Conservation (phyloP, 2,329 filamentous ascomycete genomes). For the Verticillium nonalfalfae region DNA sequence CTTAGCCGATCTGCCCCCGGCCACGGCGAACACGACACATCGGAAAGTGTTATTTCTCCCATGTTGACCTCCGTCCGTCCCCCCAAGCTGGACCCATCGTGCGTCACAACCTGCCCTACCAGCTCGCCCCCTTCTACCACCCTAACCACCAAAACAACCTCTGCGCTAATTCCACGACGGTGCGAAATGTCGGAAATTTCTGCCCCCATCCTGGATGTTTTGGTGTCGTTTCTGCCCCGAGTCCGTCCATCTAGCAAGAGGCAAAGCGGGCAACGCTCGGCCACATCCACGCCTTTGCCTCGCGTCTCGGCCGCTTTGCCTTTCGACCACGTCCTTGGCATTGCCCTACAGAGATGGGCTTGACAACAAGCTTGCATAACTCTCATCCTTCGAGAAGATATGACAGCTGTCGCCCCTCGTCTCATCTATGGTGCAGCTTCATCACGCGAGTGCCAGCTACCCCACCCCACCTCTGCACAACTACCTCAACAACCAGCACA, state of each 20-base stretch:
- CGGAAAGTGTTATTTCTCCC: not conserved
- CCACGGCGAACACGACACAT: not conserved
- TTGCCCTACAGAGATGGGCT: not conserved
- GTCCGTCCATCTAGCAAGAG: not conserved
- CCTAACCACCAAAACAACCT: not conserved
- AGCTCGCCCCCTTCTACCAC: not conserved
- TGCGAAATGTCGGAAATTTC: not conserved
- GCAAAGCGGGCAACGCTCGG: not conserved
- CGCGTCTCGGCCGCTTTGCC: not conserved
- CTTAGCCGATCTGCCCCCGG: not conserved
- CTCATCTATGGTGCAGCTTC: not conserved
- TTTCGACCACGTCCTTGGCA: not conserved
- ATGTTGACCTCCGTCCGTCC: not conserved
- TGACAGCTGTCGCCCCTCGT: not conserved
- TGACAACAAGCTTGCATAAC: not conserved
- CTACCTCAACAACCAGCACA: not conserved
- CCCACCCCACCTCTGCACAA: not conserved
- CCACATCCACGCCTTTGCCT: not conserved
- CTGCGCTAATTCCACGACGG: not conserved
- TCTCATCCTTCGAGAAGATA: not conserved
- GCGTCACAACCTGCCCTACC: not conserved
- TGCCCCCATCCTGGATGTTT: not conserved
- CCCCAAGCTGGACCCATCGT: not conserved
- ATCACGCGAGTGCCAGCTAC: not conserved
- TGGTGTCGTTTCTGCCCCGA: not conserved